A percentile compares a stretch with the other conserved stretches of the same genome.
These are phyloP conservation scores for Pyricularia grisea DNA, from an alignment of 2,329 filamentous ascomycete species.

Conservation along the genomic window DNA sequence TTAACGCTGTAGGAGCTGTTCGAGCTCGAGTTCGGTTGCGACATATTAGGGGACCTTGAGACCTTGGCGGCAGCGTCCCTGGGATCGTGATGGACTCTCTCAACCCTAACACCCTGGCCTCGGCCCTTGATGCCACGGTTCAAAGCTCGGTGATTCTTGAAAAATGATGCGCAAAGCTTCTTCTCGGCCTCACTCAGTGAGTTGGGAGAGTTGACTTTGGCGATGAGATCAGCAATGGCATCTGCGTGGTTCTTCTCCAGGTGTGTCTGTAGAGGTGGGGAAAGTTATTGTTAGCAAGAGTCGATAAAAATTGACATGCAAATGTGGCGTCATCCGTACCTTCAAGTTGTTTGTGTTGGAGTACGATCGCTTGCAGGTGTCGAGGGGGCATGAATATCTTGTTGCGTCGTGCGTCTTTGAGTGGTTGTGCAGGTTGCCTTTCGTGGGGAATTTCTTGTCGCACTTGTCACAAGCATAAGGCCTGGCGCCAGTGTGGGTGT, in stretches of 20 bases:
- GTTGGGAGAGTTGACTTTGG: conserved; percentile 49
- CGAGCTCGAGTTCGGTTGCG: not conserved
- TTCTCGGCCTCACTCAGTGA: conserved; percentile 58
- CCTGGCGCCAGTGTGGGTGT: conserved; percentile 78
- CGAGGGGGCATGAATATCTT: conserved; percentile 79
- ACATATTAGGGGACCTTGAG: not conserved
- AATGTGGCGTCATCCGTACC: conserved; percentile 34
- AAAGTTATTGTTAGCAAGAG: not conserved
- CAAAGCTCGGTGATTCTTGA: conserved; percentile 68
- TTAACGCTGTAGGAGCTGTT: not conserved
- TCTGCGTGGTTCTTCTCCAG: not conserved
- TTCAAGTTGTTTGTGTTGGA: conserved; percentile 90
- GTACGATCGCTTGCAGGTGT: conserved; percentile 79
- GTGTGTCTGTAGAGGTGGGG: not conserved
- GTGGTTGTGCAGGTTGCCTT: conserved; percentile 78
- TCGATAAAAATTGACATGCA: not conserved
- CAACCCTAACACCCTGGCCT: conserved; percentile 70
- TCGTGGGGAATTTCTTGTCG: conserved; percentile 74
- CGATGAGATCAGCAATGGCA: conserved; percentile 27
- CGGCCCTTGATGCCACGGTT: conserved; percentile 98
- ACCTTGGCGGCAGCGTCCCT: not conserved
- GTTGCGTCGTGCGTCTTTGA: conserved; percentile 66
- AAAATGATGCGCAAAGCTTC: conserved; percentile 70
- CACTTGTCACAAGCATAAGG: conserved; percentile 75
- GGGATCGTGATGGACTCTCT: conserved; percentile 5